Base-by-base conservation (phyloP, 306 rosid species). In the Abrus precatorius region DNA sequence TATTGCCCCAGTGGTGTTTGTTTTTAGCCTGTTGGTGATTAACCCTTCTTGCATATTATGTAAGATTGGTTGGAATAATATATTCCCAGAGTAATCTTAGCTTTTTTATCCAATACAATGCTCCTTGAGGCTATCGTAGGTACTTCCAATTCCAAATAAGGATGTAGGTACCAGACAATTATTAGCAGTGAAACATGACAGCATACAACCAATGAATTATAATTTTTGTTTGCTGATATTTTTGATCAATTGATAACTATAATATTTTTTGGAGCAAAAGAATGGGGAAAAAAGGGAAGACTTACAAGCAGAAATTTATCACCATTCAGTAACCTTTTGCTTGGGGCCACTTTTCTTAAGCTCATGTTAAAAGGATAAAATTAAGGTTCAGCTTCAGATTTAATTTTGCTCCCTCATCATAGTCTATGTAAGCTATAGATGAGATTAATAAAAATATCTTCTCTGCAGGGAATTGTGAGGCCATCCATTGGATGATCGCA, bases 401-500 rank as follows among this genome's bases (percentile, higher is more conserved):
- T 54, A 5, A 1, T 45, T 64, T 44, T 47, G 12, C 49, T 20
- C 3, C 29, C 74, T n/a, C 32, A 49, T 55, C 75, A 53, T 12
- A 57, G 30, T 67, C 11, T 69, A 11, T 63, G 32, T 40, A 85
- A 67, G 65, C 44, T 11, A 69, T 81, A 78, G 61, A 81, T 75
- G 80, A 85, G 72, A 72, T 71, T 54, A 72, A 83, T 29, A 43
- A 88, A 88, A 12, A 73, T 64, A 33, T 88, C 86, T 86, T 86
- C 85, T 7, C 66, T 75, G 86, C 88, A 88, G n/a, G 89, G 89
- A 67, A 86, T 86, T 2, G 85, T 86, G 30, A 88, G 86, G 33
- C 89, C 91, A 27, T 88, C 89, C 65, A 65, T 84, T 9, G 85
- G 89, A 81, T 88, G 86, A 67, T 45, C 33, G 75, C 78, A 85